phyloP scores from a whole-genome alignment of 805 yeast genomes.

The Yarrowia osloensis region DNA sequence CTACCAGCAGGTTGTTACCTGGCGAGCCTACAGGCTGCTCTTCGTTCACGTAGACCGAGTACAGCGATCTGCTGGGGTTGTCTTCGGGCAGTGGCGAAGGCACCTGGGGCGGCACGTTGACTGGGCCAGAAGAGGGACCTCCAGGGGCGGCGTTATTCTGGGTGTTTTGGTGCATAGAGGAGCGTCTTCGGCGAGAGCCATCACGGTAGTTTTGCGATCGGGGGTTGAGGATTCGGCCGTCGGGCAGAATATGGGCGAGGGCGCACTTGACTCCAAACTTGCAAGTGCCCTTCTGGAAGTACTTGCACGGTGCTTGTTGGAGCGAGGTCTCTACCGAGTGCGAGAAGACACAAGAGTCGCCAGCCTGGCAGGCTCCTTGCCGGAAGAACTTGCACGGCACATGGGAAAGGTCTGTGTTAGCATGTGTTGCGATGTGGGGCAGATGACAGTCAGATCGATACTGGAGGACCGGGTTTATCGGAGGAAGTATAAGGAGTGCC shows the following conservation, averaged over 20 bases:
- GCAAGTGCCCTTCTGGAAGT: constrained; percentile 94
- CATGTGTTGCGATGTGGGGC: background rate
- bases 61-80: constrained; percentile 23
- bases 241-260: constrained; percentile 84
- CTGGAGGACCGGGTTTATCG: background rate
- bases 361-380: constrained; percentile 96
- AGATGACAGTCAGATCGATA: background rate
- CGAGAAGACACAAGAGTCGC: constrained; percentile 85
- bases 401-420: constrained; percentile 65
- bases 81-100: constrained; percentile 29
- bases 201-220: constrained; percentile 27
- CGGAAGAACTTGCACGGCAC: constrained; percentile 94
- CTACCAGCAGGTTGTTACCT: constrained; percentile 5
- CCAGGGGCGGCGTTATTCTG: constrained; percentile 27
- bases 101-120: constrained; percentile 21
- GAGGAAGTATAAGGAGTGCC: too few species aligned
- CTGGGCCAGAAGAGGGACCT: constrained; percentile 19
- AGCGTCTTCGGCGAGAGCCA: constrained; percentile 13
- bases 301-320: constrained; percentile 73
- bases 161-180: constrained; percentile 28
- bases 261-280: constrained; percentile 95
- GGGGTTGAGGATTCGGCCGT: constrained; percentile 74
- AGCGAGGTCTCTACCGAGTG: constrained; percentile 65
- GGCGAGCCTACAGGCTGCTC: constrained; percentile 20
- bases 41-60: constrained; percentile 25